Evolutionary conservation across 73 alveolate species (phyloP).

Genomic region (Stentor coeruleus): DNA sequence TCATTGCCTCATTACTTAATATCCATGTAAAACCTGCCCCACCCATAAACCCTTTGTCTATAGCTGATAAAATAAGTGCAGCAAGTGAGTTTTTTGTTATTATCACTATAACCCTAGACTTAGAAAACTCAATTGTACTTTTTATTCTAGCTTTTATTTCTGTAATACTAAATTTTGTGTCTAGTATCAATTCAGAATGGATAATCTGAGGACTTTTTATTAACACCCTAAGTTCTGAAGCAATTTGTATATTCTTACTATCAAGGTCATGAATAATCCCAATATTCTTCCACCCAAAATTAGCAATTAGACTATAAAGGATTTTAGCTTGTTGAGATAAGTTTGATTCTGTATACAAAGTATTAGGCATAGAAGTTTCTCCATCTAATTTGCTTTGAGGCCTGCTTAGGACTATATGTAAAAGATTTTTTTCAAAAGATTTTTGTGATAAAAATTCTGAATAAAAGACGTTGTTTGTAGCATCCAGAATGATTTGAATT

Average conservation of each 20-base stretch:
- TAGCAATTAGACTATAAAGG: neutral
- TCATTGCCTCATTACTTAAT: neutral
- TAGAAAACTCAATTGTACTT: neutral
- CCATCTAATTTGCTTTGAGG: neutral
- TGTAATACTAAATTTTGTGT: neutral
- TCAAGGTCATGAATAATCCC: neutral
- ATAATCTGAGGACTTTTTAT: neutral
- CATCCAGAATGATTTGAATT: slow-evolving; percentile 17
- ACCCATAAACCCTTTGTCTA: slow-evolving; percentile 2
- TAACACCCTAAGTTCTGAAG: neutral
- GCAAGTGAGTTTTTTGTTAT: neutral
- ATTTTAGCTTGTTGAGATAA: neutral
- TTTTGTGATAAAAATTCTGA: neutral
- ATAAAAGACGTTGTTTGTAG: neutral
- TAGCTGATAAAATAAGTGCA: slow-evolving; percentile 2
- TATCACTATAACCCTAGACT: neutral
- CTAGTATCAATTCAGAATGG: neutral
- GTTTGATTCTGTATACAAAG: slow-evolving; percentile 20
- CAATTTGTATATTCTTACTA: neutral
- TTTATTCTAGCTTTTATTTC: neutral
- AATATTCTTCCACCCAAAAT: neutral
- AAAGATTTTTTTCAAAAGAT: neutral
- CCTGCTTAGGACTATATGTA: slow-evolving; percentile 4
- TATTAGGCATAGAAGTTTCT: neutral
- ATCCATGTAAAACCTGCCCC: slow-evolving; percentile 30